These are phyloP conservation scores for Lepidium africanum DNA, from an alignment of 345 rosid genomes.

Conservation along the genomic window DNA sequence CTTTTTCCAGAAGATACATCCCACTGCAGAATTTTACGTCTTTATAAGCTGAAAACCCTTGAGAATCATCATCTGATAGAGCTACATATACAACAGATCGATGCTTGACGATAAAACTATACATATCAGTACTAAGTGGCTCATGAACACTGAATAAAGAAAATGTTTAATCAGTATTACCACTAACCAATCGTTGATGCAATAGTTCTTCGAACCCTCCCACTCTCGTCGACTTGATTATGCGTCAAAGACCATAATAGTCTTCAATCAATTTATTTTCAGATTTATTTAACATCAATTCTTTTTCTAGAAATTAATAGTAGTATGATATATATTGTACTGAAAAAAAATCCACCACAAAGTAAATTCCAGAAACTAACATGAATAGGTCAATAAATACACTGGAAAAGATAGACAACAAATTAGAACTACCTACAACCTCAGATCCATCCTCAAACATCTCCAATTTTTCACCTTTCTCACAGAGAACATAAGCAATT, in stretches of 20 bases:
- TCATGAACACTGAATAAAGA: conserved; percentile 51
- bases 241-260: conserved; percentile 29
- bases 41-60: conserved; percentile 88
- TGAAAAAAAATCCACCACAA: no score
- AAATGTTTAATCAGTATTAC: conserved; percentile 5
- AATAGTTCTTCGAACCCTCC: conserved; percentile 56
- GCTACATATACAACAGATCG: conserved; percentile 73
- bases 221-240: conserved; percentile 39
- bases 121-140: conserved; percentile 45
- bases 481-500: no score
- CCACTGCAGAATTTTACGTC: conserved; percentile 77
- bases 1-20: conserved; percentile 60
- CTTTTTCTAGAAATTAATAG: no score
- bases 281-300: no score
- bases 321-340: no score
- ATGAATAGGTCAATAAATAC: no score
- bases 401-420: no score
- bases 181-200: conserved; percentile 37
- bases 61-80: conserved; percentile 71
- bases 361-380: no score
- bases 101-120: conserved; percentile 57
- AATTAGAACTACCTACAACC: no score
- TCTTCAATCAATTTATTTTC: no score
- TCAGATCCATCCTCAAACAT: no score
- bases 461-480: no score